Evolutionary conservation across 768 basidiomycete genomes (phyloP).

Genomic region (Lentinula aciculospora): DNA sequence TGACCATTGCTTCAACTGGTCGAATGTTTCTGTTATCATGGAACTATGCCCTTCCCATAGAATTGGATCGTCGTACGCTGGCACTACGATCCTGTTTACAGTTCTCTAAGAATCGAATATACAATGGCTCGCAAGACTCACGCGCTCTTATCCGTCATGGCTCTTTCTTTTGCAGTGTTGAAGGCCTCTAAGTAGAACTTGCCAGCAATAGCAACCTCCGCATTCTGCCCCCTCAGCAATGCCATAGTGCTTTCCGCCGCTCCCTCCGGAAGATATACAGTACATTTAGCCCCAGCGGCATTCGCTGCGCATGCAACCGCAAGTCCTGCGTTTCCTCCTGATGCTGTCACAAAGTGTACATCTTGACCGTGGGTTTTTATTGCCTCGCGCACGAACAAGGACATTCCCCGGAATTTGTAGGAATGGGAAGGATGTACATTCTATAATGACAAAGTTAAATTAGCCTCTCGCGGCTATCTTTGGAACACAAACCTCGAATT

Average conservation of each 20-base stretch:
- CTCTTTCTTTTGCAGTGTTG: slow-evolving; percentile 39
- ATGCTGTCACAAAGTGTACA: slow-evolving; percentile 65
- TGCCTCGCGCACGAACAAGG: slow-evolving; percentile 50
- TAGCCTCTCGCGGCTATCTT: neutral
- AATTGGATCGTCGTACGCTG: slow-evolving; percentile 63
- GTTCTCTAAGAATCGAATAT: neutral
- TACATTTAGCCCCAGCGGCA: slow-evolving; percentile 50
- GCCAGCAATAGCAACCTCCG: slow-evolving; percentile 55
- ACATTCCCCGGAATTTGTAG: slow-evolving; percentile 74
- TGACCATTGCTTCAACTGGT: slow-evolving; percentile 33
- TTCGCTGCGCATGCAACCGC: slow-evolving; percentile 63
- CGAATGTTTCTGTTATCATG: slow-evolving; percentile 58
- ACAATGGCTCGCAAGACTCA: slow-evolving; percentile 27
- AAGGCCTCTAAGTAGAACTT: slow-evolving; percentile 54
- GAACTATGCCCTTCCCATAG: slow-evolving; percentile 79
- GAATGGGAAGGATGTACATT: slow-evolving; percentile 69
- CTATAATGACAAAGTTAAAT: slow-evolving; percentile 27
- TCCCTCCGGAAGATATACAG: slow-evolving; percentile 59
- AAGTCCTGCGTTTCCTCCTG: slow-evolving; percentile 77
- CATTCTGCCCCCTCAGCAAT: slow-evolving; percentile 46
- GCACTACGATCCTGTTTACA: slow-evolving; percentile 51
- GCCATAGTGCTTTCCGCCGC: slow-evolving; percentile 42
- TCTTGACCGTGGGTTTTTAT: slow-evolving; percentile 42
- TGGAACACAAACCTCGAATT: slow-evolving; percentile 53
- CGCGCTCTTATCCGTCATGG: slow-evolving; percentile 42